Evolutionary conservation across 177 flowering plant genomes (phyloP).

Genomic region (Vitis hybrid): DNA sequence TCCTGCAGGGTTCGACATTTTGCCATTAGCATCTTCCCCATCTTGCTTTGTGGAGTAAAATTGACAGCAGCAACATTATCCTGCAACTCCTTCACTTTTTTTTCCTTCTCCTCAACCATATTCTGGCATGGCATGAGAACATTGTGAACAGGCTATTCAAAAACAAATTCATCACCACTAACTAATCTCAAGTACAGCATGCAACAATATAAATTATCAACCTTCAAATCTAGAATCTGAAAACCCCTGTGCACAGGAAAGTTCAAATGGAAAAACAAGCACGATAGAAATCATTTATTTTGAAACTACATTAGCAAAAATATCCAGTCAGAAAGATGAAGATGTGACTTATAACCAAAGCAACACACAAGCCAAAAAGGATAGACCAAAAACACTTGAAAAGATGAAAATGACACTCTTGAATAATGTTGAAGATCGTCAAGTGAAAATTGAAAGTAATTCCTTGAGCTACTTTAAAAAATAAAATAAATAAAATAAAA

Average conservation of each 20-base stretch:
- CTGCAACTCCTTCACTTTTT: conserved; percentile 87
- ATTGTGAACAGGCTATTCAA: conserved; percentile 2
- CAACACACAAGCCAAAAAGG: too few species aligned
- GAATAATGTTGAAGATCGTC: too few species aligned
- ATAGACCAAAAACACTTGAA: too few species aligned
- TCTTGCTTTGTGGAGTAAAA: conserved; percentile 91
- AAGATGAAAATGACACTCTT: too few species aligned
- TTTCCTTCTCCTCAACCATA: conserved; percentile 96
- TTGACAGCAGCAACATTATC: conserved; percentile 84
- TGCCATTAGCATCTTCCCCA: conserved; percentile 96
- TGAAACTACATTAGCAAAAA: too few species aligned
- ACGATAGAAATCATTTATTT: too few species aligned
- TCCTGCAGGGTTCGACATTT: conserved; percentile 92
- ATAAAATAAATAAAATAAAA: too few species aligned
- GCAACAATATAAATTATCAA: neutral
- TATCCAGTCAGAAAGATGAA: too few species aligned
- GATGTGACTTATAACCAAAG: too few species aligned
- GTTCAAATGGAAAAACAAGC: neutral
- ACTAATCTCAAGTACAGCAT: too few species aligned
- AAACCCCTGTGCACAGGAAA: neutral
- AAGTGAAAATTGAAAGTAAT: too few species aligned
- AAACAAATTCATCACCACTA: neutral
- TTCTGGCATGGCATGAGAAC: conserved; percentile 41
- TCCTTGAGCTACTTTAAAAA: too few species aligned
- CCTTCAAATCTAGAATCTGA: conserved; percentile 1